A percentile compares a stretch with the other conserved stretches of the same genome.
phyloP scores from a whole-genome alignment of 768 basidiomycete genomes.

The Termitomyces sp. region DNA sequence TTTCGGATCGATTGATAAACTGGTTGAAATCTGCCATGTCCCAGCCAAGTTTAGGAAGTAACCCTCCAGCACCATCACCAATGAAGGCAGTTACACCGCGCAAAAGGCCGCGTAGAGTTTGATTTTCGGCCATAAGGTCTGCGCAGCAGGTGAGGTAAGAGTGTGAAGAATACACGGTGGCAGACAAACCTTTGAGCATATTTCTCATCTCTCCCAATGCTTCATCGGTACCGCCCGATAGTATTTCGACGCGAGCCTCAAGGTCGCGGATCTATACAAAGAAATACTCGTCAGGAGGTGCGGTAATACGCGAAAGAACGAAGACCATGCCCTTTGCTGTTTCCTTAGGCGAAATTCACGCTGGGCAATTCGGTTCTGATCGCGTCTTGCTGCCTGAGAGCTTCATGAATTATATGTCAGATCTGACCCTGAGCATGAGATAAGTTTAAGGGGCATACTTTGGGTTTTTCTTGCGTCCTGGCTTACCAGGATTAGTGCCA shows the following conservation, averaged over 20 bases:
- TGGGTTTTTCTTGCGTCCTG: slow-evolving; percentile 87
- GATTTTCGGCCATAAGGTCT: slow-evolving; percentile 91
- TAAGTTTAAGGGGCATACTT: slow-evolving; percentile 48
- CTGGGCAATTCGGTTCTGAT: slow-evolving; percentile 91
- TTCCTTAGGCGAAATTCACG: slow-evolving; percentile 90
- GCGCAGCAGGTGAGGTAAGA: not conserved
- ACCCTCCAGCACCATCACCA: slow-evolving; percentile 80
- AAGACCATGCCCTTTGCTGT: slow-evolving; percentile 67
- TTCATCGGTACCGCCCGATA: slow-evolving; percentile 91
- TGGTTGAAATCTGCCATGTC: slow-evolving; percentile 73
- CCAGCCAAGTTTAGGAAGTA: slow-evolving; percentile 79
- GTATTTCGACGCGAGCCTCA: slow-evolving; percentile 91
- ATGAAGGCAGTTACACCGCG: slow-evolving; percentile 77
- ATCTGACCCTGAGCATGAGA: not conserved
- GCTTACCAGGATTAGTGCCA: slow-evolving; percentile 46
- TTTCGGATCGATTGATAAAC: slow-evolving; percentile 83
- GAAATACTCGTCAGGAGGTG: not conserved
- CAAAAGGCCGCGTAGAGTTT: slow-evolving; percentile 75
- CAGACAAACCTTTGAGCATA: slow-evolving; percentile 64
- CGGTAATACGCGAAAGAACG: not conserved
- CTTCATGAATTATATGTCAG: slow-evolving; percentile 32
- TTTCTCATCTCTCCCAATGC: slow-evolving; percentile 79
- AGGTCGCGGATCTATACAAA: slow-evolving; percentile 83
- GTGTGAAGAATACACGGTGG: slow-evolving; percentile 1
- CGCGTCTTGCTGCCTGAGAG: slow-evolving; percentile 83